phyloP scores from a whole-genome alignment of 208 protist species.

The Sergeia podlipaevii region DNA sequence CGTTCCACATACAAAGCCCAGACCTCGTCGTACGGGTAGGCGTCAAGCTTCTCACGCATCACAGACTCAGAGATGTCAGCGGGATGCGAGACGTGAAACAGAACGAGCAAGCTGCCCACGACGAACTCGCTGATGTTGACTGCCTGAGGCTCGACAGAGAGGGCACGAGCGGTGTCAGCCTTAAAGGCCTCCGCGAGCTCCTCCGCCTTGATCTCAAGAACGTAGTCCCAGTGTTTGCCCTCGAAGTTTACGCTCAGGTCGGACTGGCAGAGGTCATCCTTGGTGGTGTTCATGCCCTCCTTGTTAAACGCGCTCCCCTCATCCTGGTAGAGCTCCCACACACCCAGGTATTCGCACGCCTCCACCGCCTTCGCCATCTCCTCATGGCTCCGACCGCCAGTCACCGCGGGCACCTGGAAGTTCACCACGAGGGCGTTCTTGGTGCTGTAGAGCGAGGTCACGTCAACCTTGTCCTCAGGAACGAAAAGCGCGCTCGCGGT shows the following conservation, averaged over 20 bases:
- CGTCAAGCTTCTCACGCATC: constrained; percentile 27
- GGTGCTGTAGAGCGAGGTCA: constrained; percentile 17
- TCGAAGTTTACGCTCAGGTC: constrained; percentile 24
- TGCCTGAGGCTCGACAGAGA: constrained; percentile 9
- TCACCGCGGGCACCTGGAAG: constrained; percentile 2
- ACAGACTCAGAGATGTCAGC: constrained; percentile 9
- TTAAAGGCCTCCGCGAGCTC: constrained; percentile 17
- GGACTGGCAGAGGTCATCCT: constrained; percentile 4
- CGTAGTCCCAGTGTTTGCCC: constrained; percentile 37
- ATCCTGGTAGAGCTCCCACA: constrained; percentile 21
- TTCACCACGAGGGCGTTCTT: neutral
- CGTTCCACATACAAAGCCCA: constrained; percentile 40
- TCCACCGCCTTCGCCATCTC: constrained; percentile 17
- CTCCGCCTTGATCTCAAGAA: constrained; percentile 15
- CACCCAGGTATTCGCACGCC: constrained; percentile 15
- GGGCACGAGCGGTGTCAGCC: constrained; percentile 9
- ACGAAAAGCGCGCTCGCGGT: constrained; percentile 19
- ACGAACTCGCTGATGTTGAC: constrained; percentile 14
- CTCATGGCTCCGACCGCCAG: constrained; percentile 3
- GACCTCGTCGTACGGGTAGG: constrained; percentile 30
- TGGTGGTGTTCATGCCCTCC: neutral
- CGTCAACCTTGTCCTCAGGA: constrained; percentile 4
- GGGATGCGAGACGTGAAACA: constrained; percentile 18
- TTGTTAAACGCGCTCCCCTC: neutral
- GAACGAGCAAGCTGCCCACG: constrained; percentile 14